Base-by-base conservation (phyloP, 1,139 yeast genomes). In the Geotrichum candidum region DNA sequence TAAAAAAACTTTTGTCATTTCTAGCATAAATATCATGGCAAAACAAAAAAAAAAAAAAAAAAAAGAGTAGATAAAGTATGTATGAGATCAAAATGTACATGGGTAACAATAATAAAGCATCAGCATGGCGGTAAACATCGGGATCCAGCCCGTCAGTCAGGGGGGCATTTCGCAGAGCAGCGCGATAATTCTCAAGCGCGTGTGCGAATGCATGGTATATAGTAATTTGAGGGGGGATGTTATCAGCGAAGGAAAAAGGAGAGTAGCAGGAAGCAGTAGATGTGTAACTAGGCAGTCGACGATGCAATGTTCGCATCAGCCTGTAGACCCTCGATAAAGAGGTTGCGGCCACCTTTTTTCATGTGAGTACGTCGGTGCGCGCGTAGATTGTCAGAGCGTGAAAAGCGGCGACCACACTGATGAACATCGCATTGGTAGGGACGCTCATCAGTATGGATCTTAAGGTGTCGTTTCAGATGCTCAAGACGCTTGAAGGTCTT, bases 401-500 rank as follows among this genome's bases (percentile, higher is more conserved):
- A 86, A 71, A 89, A 89, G 69, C 84, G 82, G 70, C 89, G 86
- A 50, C 82, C 82, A 72, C 96, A 89, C 81, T 72, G 84, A 79
- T 68, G 66, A 27, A 77, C 72, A 59, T 87, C 87, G 76, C 98
- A 92, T 62, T 80, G 81, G 71, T 83, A 91, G 4, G 97, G 97
- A 67, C 94, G 87, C 70, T 90, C 97, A 62, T 86, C 83, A 10
- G 96, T 87, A 77, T 92, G 98, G 57, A 92, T 86, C 74, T 92
- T 84, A 81, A 88, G 80, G 74, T 92, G 98, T 66, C 98, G 81
- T 72, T 90, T 89, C 61, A 92, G 90, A 77, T 94, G 97, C 70
- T 94, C 97, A 46, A 95, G 92, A 64, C 98, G 81, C 72, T 90
- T 92, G 79, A 92, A 92, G 69, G 96, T 86, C 64, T 90, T 78